Conservation (phyloP, 176 grass and related monocot species). For the Oryza meridionalis region DNA sequence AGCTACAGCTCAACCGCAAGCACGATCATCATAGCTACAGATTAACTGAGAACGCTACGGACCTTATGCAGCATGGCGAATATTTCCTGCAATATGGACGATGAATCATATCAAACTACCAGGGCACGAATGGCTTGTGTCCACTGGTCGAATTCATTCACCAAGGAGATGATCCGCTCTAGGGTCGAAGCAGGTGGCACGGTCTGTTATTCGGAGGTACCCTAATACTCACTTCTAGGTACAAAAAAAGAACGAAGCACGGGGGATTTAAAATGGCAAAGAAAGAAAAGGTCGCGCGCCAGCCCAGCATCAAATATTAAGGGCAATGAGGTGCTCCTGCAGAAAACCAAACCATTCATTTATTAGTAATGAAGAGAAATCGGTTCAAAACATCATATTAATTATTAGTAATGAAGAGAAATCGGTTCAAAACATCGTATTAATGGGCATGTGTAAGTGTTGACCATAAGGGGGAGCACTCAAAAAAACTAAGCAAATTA, state of each 20-base stretch:
- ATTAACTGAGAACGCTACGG: not conserved
- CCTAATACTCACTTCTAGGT: slow-evolving; percentile 48
- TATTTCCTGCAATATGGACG: not conserved
- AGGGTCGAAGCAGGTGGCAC: slow-evolving; percentile 24
- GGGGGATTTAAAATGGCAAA: slow-evolving; percentile 10
- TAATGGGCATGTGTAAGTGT: not conserved
- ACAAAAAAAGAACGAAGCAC: slow-evolving; percentile 27
- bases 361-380: not conserved
- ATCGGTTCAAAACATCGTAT: not conserved
- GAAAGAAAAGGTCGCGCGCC: slow-evolving; percentile 24
- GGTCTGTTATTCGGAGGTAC: slow-evolving; percentile 42
- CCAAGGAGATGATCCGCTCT: not conserved
- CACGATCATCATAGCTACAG: no score
- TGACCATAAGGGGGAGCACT: not conserved
- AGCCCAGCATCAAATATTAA: slow-evolving; percentile 57
- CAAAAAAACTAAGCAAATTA: not conserved
- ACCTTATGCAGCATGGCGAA: not conserved
- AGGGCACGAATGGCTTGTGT: not conserved
- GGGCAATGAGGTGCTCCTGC: slow-evolving; percentile 55
- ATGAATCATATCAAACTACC: slow-evolving; percentile 27
- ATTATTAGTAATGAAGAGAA: no score
- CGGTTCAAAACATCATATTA: not conserved
- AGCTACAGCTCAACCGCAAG: no score
- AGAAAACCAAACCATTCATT: slow-evolving; percentile 1
- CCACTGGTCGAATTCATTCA: slow-evolving; percentile 17